Evolutionary conservation across 73 alveolate species (phyloP).

Genomic region (Symbiodinium natans): DNA sequence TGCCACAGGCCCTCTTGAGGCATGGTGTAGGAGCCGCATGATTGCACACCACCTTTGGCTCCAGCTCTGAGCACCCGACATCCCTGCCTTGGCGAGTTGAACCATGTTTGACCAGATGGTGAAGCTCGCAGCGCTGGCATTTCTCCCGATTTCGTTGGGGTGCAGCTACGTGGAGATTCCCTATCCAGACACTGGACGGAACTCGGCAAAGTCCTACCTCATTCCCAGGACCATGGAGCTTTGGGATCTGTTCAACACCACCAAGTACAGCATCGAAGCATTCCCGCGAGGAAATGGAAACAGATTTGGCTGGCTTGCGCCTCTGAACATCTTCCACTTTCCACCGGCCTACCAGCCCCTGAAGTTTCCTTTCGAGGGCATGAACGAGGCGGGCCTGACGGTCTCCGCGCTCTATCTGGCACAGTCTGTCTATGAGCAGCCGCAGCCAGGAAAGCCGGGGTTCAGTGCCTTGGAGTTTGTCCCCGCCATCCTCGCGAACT

Average conservation of each 20-base stretch:
- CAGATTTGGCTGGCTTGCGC: background rate
- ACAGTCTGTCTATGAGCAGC: constrained; percentile 45
- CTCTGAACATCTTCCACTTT: constrained; percentile 1
- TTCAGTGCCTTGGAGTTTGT: background rate
- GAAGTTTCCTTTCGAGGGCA: constrained; percentile 29
- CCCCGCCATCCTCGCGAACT: constrained; percentile 9
- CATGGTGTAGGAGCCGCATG: no score
- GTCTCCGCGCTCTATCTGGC: constrained; percentile 34
- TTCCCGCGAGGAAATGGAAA: constrained; percentile 10
- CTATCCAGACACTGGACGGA: background rate
- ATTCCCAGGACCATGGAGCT: constrained; percentile 80
- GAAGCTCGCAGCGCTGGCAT: background rate
- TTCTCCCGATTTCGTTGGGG: constrained; percentile 32
- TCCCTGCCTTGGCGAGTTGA: background rate
- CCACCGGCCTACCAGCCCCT: background rate
- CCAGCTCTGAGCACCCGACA: no score
- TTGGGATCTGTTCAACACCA: constrained; percentile 2
- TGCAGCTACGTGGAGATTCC: constrained; percentile 81
- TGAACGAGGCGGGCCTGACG: constrained; percentile 45
- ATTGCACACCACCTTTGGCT: no score
- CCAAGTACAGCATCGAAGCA: constrained; percentile 40
- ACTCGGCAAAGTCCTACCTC: constrained; percentile 29
- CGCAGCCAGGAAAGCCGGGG: background rate
- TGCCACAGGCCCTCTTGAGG: no score
- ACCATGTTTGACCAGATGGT: background rate